These are phyloP conservation scores for Chenopodium formosanum DNA, from an alignment of 148 eudicot genomes.

Conservation along the genomic window DNA sequence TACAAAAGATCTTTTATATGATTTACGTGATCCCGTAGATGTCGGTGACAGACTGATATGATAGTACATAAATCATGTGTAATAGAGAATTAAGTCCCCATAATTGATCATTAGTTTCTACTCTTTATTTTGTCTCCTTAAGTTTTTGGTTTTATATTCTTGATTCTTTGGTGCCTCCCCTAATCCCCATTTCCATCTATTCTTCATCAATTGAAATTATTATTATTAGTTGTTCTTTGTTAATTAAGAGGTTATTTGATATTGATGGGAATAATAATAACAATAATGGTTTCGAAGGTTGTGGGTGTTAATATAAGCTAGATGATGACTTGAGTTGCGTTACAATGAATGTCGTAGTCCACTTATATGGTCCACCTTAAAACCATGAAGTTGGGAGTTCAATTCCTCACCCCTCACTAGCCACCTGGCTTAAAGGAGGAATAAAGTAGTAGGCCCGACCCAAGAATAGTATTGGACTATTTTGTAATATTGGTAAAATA, in stretches of 20 bases:
- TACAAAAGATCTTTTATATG: neutral
- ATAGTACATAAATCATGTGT: constrained; percentile 14
- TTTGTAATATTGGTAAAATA: too few species aligned
- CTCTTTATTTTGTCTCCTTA: neutral
- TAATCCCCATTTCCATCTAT: neutral
- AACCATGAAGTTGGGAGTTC: neutral
- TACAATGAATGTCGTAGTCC: too few species aligned
- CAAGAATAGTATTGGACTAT: too few species aligned
- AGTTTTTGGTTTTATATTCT: constrained; percentile 6
- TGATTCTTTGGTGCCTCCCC: constrained; percentile 4
- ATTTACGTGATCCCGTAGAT: constrained; percentile 15
- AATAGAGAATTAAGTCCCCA: neutral
- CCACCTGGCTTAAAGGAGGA: too few species aligned
- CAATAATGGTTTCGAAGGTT: neutral
- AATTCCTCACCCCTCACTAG: too few species aligned
- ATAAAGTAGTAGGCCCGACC: too few species aligned
- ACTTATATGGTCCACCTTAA: neutral
- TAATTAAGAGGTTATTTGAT: neutral
- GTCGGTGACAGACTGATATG: constrained; percentile 27
- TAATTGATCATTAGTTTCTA: neutral
- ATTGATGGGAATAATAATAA: constrained; percentile 8
- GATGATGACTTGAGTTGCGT: neutral
- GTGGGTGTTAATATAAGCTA: too few species aligned
- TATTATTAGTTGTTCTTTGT: neutral
- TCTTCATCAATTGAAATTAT: neutral